A percentile compares a stretch with the other conserved stretches of the same genome.
Conservation (phyloP, 805 yeast species). For the Teunomyces pallodes region DNA sequence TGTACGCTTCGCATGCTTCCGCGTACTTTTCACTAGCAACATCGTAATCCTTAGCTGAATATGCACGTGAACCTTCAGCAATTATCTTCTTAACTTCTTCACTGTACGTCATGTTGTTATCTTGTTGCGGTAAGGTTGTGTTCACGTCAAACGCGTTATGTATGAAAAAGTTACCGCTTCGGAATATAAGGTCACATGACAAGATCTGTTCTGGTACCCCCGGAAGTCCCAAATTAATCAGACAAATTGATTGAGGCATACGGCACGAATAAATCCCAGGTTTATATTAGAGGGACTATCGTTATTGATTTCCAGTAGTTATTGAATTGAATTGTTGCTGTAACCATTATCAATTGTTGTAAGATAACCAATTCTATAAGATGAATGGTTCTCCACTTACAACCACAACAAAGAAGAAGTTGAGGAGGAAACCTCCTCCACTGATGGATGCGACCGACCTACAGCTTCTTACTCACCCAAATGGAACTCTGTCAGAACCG, state of each 20-base stretch:
- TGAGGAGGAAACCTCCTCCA: slow-evolving; percentile 30
- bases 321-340: too few relatives aligned
- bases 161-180: neutral
- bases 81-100: slow-evolving; percentile 47
- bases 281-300: neutral
- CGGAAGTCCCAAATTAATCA: neutral
- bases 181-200: neutral
- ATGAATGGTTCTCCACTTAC: neutral
- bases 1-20: slow-evolving; percentile 62
- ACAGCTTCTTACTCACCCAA: neutral
- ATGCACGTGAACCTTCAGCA: slow-evolving; percentile 60
- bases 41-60: slow-evolving; percentile 64
- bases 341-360: neutral
- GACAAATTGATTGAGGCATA: neutral
- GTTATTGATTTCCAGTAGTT: neutral
- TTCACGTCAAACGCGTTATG: neutral
- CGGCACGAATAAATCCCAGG: neutral
- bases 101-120: slow-evolving; percentile 26
- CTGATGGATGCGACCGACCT: slow-evolving; percentile 2
- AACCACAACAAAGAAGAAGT: slow-evolving; percentile 1
- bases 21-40: slow-evolving; percentile 69
- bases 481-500: neutral
- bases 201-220: neutral
- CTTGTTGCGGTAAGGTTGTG: neutral
- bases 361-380: neutral